phyloP scores from a whole-genome alignment of 106 monocot species.

The Platanthera guangdongensis region DNA sequence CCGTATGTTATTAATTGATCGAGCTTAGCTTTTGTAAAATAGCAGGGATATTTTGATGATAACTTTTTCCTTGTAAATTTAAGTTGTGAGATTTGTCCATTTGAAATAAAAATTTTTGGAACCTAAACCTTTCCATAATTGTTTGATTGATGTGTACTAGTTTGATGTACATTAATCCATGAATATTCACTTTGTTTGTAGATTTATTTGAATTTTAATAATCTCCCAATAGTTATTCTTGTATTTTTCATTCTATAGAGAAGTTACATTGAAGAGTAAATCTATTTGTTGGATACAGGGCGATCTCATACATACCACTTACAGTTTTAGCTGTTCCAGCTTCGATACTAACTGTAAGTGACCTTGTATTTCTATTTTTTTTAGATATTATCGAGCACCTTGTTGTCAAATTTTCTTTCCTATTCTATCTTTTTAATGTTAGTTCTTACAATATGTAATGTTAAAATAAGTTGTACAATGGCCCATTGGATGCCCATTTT shows the following conservation, averaged over 20 bases:
- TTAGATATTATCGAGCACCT: neutral
- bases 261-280: neutral
- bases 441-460: neutral
- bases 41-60: neutral
- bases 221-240: neutral
- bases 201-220: neutral
- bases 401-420: neutral
- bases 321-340: conserved; percentile 95
- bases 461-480: no score
- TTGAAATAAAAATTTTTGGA: neutral
- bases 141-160: neutral
- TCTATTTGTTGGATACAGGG: conserved; percentile 37
- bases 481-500: no score
- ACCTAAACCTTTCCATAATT: neutral
- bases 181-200: neutral
- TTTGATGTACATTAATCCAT: neutral
- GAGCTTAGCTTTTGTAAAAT: neutral
- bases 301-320: conserved; percentile 86
- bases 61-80: neutral
- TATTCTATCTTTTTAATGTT: neutral
- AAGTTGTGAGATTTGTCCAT: neutral
- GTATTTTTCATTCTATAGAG: neutral
- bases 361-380: conserved; percentile 8
- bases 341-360: conserved; percentile 86
- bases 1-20: neutral